phyloP scores from a whole-genome alignment of 371 early-diverging fungal genomes.

The Apophysomyces ossiformis region DNA sequence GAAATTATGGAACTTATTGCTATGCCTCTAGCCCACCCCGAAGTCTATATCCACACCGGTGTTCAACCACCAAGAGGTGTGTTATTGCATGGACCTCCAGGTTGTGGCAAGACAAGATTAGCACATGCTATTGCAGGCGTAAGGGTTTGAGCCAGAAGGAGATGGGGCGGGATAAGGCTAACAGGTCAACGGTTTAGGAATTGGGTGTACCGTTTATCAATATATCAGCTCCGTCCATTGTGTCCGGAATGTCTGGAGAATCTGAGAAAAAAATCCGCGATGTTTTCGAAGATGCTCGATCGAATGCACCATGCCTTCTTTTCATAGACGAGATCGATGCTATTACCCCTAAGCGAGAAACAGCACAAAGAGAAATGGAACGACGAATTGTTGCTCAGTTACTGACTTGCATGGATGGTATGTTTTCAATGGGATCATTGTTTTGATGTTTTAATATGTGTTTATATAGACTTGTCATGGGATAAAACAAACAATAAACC shows the following conservation, averaged over 20 bases:
- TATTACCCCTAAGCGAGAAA: conserved; percentile 99
- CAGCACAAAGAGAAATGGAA: conserved; percentile 99
- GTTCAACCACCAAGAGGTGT: conserved; percentile 93
- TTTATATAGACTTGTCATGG: conserved; percentile 70
- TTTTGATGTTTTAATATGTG: neutral
- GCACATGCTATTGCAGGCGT: conserved; percentile 98
- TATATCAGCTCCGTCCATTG: conserved; percentile 99
- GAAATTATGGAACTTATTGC: conserved; percentile 96
- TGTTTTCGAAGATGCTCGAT: conserved; percentile 95
- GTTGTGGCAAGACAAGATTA: conserved; percentile 98
- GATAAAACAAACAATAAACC: conserved; percentile 88
- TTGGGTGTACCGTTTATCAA: conserved; percentile 92
- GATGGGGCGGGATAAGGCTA: conserved; percentile 2
- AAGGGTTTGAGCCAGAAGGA: conserved; percentile 21
- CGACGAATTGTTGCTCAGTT: conserved; percentile 98
- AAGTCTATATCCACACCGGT: conserved; percentile 94
- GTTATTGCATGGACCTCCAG: conserved; percentile 98
- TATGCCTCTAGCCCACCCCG: conserved; percentile 97
- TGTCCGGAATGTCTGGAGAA: conserved; percentile 99
- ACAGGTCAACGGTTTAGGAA: conserved; percentile 59
- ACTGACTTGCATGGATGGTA: conserved; percentile 98
- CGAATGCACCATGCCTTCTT: conserved; percentile 90
- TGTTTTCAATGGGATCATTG: neutral
- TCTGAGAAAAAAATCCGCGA: conserved; percentile 99
- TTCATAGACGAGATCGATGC: conserved; percentile 99